Base-by-base conservation (phyloP, 306 rosid species). In the Cucumis hystrix region DNA sequence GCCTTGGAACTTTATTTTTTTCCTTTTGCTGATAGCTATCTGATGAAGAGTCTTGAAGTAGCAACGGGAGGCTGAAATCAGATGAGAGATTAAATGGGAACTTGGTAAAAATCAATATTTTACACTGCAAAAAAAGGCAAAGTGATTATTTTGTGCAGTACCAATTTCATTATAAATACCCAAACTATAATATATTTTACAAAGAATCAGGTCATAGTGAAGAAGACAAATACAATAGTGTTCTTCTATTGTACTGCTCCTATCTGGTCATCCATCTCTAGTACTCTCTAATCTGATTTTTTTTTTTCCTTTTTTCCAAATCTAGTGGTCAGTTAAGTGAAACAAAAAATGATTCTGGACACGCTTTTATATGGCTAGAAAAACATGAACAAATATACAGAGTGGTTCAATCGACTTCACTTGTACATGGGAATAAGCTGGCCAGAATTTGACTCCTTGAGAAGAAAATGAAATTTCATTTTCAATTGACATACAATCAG, bases 121-220 rank as follows among this genome's bases (percentile, higher is more conserved):
- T 47, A 41, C 43, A 43, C 58, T 57, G 78, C 55, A 75, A 75
- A 58, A 75, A 57, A 74, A 41, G 66, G 66, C 20, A 20, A 57
- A 58, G 67, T 73, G 17, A 52, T 73, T 25, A 73, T 72, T 72
- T 72, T 72, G 61, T 51, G 61, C 49, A 33, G 28, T 73, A 28
- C 40, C 62, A 52, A 39, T 37, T 56, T 35, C 78, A 77, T 83
- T 82, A 83, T 79, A 82, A 52, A n/a, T 28, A 66, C 54, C 61
- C 73, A 79, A 75, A 82, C 83, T 84, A 91, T 82, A 80, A 70
- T 84, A 88, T 88, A 87, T 57, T 77, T 83, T 65, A 47, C 77
- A 80, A 74, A 65, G 67, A 85, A 74, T 61, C 52, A 41, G 61
- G 33, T 65, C 49, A 60, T 39, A 6, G 57, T n/a, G 74, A n/a